Base-by-base conservation (phyloP, 2,329 filamentous ascomycete genomes). In the Colletotrichum aenigma region DNA sequence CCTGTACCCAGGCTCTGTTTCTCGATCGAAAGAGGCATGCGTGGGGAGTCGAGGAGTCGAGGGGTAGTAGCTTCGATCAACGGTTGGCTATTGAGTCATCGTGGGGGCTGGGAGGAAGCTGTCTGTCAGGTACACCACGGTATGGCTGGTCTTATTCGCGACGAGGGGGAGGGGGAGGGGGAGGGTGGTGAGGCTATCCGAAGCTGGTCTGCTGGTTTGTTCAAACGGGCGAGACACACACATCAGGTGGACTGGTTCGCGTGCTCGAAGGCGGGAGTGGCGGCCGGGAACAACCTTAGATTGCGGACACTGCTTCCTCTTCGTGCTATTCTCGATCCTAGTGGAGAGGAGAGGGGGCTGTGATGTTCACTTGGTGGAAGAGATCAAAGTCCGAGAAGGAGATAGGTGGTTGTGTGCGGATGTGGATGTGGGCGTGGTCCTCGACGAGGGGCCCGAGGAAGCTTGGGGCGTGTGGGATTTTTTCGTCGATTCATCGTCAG, bases 211-310 rank as follows among this genome's bases (percentile, higher is more conserved):
- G 55, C 16, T 24, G 21, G 61, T 26, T 28, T 43, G 62, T 48
- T 67, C 65, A 34, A 67, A 38, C 65, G 9, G 43, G n/a, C 48
- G 48, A 9, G 48, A 56, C n/a, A 64, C 32, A 26, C 38, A 48
- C 43, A 48, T 48, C 43, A 48, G 43, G 43, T 48, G n/a, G 43
- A 48, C 43, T 48, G 18, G 34, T 38, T 64, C 61, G 34, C 61
- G 34, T 66, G 38, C 30, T 52, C 28, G 28, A 58, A 61, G 15
- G 26, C 74, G 70, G 74, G 34, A 74, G 74, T 76, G 74, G 70
- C 65, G 65, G 64, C 36, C 65, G 70, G 74, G 43, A 74, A 58
- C 48, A 76, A 65, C 43, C 70, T 74, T 74, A 55, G 58, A 68
- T 52, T 61, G 26, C 60, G 70, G 62, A 12, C 32, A n/a, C 28